Evolutionary conservation across 192 early-diverging fungal species (phyloP).

Genomic region (Gigaspora rosea): DNA sequence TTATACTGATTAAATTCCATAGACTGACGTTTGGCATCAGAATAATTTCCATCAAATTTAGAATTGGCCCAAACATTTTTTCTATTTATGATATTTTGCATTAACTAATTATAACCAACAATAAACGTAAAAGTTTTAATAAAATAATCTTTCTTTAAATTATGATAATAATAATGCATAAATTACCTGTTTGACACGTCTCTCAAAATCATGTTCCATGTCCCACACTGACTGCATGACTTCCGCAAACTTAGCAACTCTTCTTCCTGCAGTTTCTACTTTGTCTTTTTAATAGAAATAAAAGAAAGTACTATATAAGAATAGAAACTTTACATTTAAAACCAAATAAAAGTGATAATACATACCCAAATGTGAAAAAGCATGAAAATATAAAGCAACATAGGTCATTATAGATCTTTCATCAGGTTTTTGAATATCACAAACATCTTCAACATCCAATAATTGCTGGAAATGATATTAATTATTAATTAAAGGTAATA

Average conservation of each 20-base stretch:
- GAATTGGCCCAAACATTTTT: conserved; percentile 69
- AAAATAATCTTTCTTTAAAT: conserved; percentile 15
- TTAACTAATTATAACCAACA: conserved; percentile 46
- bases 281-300: conserved; percentile 50
- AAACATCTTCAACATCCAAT: conserved; percentile 94
- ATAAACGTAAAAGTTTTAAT: background rate
- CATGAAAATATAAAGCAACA: conserved; percentile 98
- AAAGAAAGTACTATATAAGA: background rate
- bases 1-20: conserved; percentile 85
- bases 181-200: conserved; percentile 65
- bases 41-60: conserved; percentile 67
- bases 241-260: conserved; percentile 90
- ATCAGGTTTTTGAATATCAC: conserved; percentile 91
- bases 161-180: background rate
- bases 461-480: conserved; percentile 56
- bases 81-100: conserved; percentile 65
- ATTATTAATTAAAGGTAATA: background rate
- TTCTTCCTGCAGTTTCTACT: conserved; percentile 86
- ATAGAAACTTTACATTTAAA: background rate
- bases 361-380: conserved; percentile 83
- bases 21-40: conserved; percentile 73
- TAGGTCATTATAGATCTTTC: conserved; percentile 98
- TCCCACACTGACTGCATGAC: conserved; percentile 87
- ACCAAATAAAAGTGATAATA: background rate
- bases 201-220: conserved; percentile 94